Base-by-base conservation (phyloP, 2,329 filamentous ascomycete species). In the Scedosporium minutisporum region DNA sequence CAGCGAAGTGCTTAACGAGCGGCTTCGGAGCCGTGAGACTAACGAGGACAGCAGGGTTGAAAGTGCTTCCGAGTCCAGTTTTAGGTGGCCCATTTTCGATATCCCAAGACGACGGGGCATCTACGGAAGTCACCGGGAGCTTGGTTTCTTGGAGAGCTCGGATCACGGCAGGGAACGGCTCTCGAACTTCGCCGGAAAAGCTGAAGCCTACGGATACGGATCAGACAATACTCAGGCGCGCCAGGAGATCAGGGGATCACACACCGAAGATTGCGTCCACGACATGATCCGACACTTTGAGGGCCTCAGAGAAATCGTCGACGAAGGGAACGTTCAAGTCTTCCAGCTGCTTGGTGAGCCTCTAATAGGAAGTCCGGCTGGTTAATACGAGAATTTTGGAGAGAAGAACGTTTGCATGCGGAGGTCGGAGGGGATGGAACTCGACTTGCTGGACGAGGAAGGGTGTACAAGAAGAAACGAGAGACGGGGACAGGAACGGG, bases 11-110 rank as follows among this genome's bases (percentile, higher is more conserved):
- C 73, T 87, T 89, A 6, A 91, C 89, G 65, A 96, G 78, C 6
- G 93, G 93, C 76, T 99, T 99, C 3, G 95, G 92, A 9, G 95
- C 95, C 58, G 93, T 96, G 70, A 99, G 78, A 72, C 91, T 96
- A 67, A 99, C 87, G 63, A 99, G 78, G 21, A 87, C 87, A 41
- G 82, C 79, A 66, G 95, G 95, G 77, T 90, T 87, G 71, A 96
- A 97, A 4, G 81, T 85, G 69, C 87, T 88, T 0, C 92, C 93
- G 0, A 90, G 82, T 0, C 91, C 93, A 1, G 86, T 84, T 61
- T 80, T 77, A 10, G 93, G 92, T 7, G 93, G 93, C 0, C 95
- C 95, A 10, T 80, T 79, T 70, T 96, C 90, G 63, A 99, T 96
- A 73, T 95, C 87, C 95, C 95, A 99, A 1, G 90, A 95, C 38